Conservation (phyloP, 352 stramenopile genomes). For the Pythium brachiatum region DNA sequence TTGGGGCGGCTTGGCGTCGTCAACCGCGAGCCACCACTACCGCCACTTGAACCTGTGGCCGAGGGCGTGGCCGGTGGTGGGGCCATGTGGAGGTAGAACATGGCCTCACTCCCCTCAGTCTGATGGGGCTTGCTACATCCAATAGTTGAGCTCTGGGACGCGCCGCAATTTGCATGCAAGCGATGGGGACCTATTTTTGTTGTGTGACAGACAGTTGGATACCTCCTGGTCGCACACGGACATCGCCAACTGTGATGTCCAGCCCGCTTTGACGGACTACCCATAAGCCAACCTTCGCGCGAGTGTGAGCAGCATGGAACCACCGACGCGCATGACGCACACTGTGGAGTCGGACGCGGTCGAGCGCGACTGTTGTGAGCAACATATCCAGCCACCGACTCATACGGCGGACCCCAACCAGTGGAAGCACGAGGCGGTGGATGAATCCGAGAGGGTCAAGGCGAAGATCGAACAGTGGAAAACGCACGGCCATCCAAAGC, state of each 20-base stretch:
- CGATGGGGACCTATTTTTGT: constrained; percentile 14
- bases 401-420: constrained; percentile 5
- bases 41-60: neutral
- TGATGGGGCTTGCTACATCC: neutral
- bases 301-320: constrained; percentile 1
- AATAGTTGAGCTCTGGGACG: neutral
- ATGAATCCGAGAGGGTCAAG: neutral
- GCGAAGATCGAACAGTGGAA: constrained; percentile 15
- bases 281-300: neutral
- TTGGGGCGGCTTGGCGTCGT: constrained; percentile 14
- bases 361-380: constrained; percentile 12
- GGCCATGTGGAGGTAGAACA: constrained; percentile 23
- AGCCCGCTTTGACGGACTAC: neutral
- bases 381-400: neutral
- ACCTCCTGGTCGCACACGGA: neutral
- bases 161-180: neutral
- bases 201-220: neutral
- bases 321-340: neutral
- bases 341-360: neutral
- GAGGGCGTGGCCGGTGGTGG: constrained; percentile 4
- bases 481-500: constrained; percentile 4
- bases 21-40: neutral
- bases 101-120: neutral
- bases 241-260: neutral
- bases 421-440: constrained; percentile 5